A percentile compares a stretch with the other conserved stretches of the same genome.
Conservation (phyloP, 768 basidiomycete genomes). For the Tulasnella sp. region DNA sequence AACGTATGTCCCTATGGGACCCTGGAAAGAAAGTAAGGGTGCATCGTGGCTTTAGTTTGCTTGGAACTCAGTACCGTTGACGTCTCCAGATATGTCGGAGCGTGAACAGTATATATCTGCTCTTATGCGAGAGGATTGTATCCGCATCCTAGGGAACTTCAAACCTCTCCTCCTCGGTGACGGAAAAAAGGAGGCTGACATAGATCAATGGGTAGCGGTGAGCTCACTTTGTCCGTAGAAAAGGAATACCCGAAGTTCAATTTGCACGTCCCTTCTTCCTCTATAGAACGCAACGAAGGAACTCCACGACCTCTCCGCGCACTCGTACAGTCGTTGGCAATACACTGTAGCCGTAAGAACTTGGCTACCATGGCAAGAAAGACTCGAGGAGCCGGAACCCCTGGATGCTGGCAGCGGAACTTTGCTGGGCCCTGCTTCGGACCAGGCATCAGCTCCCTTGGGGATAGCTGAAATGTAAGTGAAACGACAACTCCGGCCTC, state of each 20-base stretch:
- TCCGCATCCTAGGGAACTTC: neutral
- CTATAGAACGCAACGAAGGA: constrained; percentile 19
- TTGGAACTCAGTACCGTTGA: neutral
- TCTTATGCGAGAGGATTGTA: constrained; percentile 3
- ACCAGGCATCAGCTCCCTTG: constrained; percentile 1
- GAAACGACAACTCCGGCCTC: neutral
- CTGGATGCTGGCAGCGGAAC: neutral
- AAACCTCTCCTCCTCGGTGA: constrained; percentile 8
- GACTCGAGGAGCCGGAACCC: neutral
- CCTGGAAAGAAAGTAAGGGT: constrained; percentile 21
- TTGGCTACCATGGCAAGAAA: constrained; percentile 15
- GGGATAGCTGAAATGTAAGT: neutral
- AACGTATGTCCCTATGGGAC: constrained; percentile 8
- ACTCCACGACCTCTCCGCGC: neutral
- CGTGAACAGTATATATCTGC: neutral
- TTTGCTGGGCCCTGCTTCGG: neutral
- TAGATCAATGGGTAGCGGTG: constrained; percentile 10
- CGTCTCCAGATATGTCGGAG: neutral
- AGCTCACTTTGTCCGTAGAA: neutral
- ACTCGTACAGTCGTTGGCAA: constrained; percentile 11
- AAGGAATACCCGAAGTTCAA: neutral
- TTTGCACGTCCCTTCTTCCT: neutral
- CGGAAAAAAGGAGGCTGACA: neutral
- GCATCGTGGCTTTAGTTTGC: neutral
- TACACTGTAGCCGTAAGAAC: constrained; percentile 20